Conservation (phyloP, 2,329 filamentous ascomycete species). For the Arthrinium puccinioides region DNA sequence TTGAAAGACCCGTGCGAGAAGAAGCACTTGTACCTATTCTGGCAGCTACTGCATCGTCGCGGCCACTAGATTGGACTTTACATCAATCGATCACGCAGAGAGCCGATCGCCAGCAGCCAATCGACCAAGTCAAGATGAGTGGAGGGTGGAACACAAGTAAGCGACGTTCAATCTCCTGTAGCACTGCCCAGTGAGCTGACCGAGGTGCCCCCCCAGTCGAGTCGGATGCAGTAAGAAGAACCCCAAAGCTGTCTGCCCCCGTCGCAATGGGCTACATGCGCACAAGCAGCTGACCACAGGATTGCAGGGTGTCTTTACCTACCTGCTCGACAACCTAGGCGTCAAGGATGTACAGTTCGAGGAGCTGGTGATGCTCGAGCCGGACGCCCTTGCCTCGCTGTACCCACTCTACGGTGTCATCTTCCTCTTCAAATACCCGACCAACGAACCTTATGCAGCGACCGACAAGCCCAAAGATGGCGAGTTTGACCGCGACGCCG, state of each 20-base stretch:
- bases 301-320: constrained; percentile 84
- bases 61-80: too few species aligned
- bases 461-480: constrained; percentile 70
- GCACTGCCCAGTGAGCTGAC: constrained; percentile 1
- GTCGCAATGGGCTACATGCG: neutral
- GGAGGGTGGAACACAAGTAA: constrained; percentile 90
- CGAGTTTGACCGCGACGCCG: constrained; percentile 66
- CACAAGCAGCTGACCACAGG: constrained; percentile 18
- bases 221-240: constrained; percentile 73
- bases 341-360: constrained; percentile 95
- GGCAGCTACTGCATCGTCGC: too few species aligned
- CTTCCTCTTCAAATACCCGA: constrained; percentile 97
- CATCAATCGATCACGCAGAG: too few species aligned
- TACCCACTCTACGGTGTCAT: constrained; percentile 90
- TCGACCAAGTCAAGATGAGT: constrained; percentile 55
- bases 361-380: constrained; percentile 84
- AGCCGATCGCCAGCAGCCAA: too few species aligned
- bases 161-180: too few species aligned
- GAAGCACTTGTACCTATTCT: too few species aligned
- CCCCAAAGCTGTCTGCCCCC: neutral
- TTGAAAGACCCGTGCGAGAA: too few species aligned
- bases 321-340: constrained; percentile 83
- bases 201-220: constrained; percentile 51
- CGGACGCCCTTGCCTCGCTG: constrained; percentile 61
- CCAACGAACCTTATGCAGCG: constrained; percentile 53